These are phyloP conservation scores for Canavalia gladiata DNA, from an alignment of 306 rosid species.

Conservation along the genomic window DNA sequence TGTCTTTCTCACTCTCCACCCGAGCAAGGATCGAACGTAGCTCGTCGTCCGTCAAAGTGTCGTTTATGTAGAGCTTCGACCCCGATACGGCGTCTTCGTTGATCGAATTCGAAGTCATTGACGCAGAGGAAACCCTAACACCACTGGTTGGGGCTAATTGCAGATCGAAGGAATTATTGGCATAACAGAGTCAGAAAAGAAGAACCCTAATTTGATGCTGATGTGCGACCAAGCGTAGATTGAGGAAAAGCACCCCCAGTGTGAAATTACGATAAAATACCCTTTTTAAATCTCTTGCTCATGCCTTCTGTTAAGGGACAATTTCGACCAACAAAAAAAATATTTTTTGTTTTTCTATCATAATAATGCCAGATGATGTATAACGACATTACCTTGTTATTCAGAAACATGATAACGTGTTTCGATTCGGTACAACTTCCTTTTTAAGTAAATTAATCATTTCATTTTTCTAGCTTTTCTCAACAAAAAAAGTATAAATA, in stretches of 20 bases:
- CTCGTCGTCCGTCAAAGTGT: conserved; percentile 78
- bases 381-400: no score
- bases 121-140: conserved; percentile 46
- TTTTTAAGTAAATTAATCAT: no score
- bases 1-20: conserved; percentile 74
- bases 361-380: no score
- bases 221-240: background rate
- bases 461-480: no score
- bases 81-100: conserved; percentile 34
- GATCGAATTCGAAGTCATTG: conserved; percentile 58
- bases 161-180: background rate
- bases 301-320: background rate
- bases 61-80: conserved; percentile 64
- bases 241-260: background rate
- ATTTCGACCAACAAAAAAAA: background rate
- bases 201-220: conserved; percentile 18
- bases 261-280: conserved; percentile 29
- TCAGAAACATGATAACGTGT: no score
- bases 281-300: background rate
- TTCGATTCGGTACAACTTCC: no score
- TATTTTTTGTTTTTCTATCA: no score
- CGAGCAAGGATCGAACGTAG: conserved; percentile 74
- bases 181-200: background rate
- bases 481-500: no score
- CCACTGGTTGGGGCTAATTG: conserved; percentile 38